phyloP scores from a whole-genome alignment of 2,329 filamentous ascomycete genomes.

The Trichoderma semiorbis region DNA sequence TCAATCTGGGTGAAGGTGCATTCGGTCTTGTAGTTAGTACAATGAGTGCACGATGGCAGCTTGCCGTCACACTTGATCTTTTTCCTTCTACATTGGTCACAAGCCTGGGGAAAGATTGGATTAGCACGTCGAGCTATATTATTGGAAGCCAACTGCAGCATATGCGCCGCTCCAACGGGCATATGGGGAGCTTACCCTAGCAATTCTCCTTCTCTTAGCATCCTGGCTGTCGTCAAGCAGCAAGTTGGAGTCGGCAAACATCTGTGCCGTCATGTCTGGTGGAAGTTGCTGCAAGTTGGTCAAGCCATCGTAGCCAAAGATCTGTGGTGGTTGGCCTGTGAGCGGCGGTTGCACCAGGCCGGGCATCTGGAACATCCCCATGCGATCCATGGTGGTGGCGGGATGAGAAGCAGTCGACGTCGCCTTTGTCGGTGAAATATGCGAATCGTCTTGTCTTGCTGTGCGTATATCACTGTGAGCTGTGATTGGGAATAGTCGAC shows the following conservation, averaged over 20 bases:
- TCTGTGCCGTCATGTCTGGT: conserved; percentile 55
- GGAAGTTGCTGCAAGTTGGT: conserved; percentile 51
- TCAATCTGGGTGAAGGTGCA: conserved; percentile 97
- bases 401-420: neutral
- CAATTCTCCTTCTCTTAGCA: conserved; percentile 83
- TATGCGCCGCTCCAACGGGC: neutral
- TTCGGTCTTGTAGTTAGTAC: conserved; percentile 95
- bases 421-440: neutral
- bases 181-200: conserved; percentile 59
- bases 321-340: conserved; percentile 65
- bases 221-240: conserved; percentile 69
- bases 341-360: conserved; percentile 54
- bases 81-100: conserved; percentile 94
- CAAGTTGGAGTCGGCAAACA: conserved; percentile 55
- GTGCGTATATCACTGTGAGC: neutral
- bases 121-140: neutral
- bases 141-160: neutral
- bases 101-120: conserved; percentile 55
- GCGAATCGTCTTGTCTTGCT: neutral
- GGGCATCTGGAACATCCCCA: conserved; percentile 55
- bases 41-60: conserved; percentile 91
- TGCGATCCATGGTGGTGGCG: conserved; percentile 39
- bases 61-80: conserved; percentile 99
- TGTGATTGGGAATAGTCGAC: neutral
- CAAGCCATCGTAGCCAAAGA: conserved; percentile 64